Evolutionary conservation across 768 basidiomycete genomes (phyloP), one percentile per base, ranked within the genome.

Genomic region (Termitomyces sp.): DNA sequence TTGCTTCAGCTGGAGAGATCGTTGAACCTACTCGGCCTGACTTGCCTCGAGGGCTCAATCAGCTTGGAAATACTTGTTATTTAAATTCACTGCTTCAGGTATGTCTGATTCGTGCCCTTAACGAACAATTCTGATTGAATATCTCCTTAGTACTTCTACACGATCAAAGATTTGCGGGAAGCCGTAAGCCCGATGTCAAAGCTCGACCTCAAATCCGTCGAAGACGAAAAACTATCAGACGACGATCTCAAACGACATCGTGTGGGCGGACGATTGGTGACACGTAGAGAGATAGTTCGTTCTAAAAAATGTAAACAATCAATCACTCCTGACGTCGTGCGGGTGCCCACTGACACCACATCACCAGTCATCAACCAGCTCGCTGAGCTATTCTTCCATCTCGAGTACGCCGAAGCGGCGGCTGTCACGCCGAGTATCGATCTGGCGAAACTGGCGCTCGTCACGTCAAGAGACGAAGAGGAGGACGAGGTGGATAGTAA

Each of bases 391-490:
- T 97, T 94, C 72, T 81, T 76, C 67, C 76, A 87, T 50, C 77
- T 97, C 35, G 88, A 92, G 61, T 82, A 80, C 58, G 78, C 80
- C 52, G 79, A 85, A 42, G 68, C 74, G 2, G 70, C 84, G 5
- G 79, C 92, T 13, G 84, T 97, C 16, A 92, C 91, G 0, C 94
- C 94, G 0, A 86, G 85, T 3, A 72, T 91, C 42, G 91, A 96
- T 62, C 77, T 97, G 18, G 94, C 94, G 7, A 94, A 97, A 65
- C 81, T 96, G 20, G 94, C 94, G 0, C 80, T 97, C 18, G 87
- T 95, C 32, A 94, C 94, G 5, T 89, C 90, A 3, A 84, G 91
- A 63, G 93, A 94, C 57, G 94, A 95, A 67, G 89, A 91, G 68
- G 90, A 91, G 57, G 90, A 89, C 56, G 88, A 89, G 58, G 78